phyloP scores from a whole-genome alignment of 2,329 filamentous ascomycete genomes.

The Trichoderma sp. region DNA sequence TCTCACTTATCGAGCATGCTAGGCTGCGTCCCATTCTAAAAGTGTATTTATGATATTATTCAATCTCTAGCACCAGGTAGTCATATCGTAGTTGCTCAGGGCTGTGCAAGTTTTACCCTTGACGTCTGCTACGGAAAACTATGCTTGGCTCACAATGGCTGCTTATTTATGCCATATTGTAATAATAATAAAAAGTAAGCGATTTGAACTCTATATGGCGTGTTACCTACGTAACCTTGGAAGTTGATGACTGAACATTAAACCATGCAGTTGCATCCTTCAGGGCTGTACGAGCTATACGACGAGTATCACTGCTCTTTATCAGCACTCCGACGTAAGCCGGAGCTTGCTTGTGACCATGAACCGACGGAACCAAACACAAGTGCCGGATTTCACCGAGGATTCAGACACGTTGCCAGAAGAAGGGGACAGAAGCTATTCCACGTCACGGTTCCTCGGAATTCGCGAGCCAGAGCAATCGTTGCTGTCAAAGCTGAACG shows the following conservation, averaged over 20 bases:
- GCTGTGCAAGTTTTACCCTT: not conserved
- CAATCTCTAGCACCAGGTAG: not conserved
- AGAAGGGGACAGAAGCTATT: not conserved
- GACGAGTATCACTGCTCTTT: not conserved
- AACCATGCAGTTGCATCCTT: not conserved
- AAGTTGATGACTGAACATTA: not conserved
- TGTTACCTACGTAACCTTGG: not conserved
- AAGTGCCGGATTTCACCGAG: constrained; percentile 7
- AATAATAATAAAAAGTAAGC: not conserved
- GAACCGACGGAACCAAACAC: not conserved
- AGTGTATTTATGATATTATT: not conserved
- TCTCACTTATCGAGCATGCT: not conserved
- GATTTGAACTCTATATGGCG: not conserved
- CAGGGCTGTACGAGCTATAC: not conserved
- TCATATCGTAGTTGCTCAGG: not conserved
- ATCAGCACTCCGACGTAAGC: constrained; percentile 4
- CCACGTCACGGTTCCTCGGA: not conserved
- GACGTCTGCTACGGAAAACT: not conserved
- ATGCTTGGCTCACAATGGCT: not conserved
- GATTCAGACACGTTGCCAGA: constrained; percentile 4
- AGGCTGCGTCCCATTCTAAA: not conserved
- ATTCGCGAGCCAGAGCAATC: not conserved
- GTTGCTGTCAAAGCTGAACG: not conserved
- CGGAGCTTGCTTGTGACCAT: not conserved
- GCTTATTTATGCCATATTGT: not conserved